These are phyloP conservation scores for Kingdonia uniflora DNA, from an alignment of 164 flowering plant species.

Conservation along the genomic window DNA sequence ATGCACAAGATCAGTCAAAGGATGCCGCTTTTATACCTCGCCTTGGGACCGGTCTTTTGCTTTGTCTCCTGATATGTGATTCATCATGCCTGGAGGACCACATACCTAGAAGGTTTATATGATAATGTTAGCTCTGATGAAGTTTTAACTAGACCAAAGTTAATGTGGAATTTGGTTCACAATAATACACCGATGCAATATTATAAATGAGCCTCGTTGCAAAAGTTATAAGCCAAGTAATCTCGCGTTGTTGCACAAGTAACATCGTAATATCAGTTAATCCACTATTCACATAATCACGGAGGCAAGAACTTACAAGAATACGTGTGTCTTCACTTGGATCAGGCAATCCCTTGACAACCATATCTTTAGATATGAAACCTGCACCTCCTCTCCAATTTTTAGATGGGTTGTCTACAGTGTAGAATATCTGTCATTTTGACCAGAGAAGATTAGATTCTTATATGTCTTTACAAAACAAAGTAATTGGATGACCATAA, in stretches of 20 bases:
- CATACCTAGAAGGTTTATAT: conserved; percentile 47
- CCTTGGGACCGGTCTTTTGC: conserved; percentile 77
- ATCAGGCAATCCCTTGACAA: conserved; percentile 71
- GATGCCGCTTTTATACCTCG: conserved; percentile 39
- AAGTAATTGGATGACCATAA: background rate
- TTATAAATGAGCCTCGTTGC: too few species aligned
- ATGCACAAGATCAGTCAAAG: background rate
- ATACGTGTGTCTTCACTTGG: conserved; percentile 80
- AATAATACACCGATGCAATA: too few species aligned
- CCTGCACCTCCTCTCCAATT: conserved; percentile 93
- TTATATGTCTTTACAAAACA: too few species aligned
- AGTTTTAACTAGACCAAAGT: too few species aligned
- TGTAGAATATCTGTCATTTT: conserved; percentile 62
- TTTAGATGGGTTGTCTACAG: conserved; percentile 82
- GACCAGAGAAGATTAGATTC: conserved; percentile 1
- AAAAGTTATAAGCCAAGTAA: too few species aligned
- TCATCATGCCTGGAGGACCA: conserved; percentile 98
- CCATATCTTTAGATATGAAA: conserved; percentile 74
- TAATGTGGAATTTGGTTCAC: too few species aligned
- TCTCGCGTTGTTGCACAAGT: too few species aligned
- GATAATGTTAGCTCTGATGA: background rate
- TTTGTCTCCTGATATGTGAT: conserved; percentile 83
- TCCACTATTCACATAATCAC: background rate
- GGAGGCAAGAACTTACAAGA: conserved; percentile 51
- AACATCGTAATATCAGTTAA: background rate